Base-by-base conservation (phyloP, 2,329 filamentous ascomycete species). In the Sarocladium kiliense region DNA sequence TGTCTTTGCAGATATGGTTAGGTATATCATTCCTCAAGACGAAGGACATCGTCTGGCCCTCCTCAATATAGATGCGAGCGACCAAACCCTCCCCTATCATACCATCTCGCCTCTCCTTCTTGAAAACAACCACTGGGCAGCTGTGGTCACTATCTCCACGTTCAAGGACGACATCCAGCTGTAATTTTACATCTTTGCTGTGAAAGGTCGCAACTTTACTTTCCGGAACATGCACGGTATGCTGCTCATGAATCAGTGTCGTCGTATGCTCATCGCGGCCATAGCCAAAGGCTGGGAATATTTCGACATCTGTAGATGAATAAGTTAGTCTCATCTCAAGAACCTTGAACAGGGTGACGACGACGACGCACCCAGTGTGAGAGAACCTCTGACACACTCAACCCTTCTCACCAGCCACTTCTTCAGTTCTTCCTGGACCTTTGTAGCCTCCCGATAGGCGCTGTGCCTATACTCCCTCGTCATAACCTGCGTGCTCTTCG, bases 231-330 rank as follows among this genome's bases (percentile, higher is more conserved):
- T 69, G 66, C 1, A 74, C 65, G 2, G 71, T 68, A 47, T 77
- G 72, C 11, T 68, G 64, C 0, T 71, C 66, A 57, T 77, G 73
- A 10, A 78, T 64, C 25, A 88, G 75, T 2, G 79, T 79, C 3
- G 82, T 86, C 2, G 70, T 78, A 64, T 91, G 87, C 1, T 74
- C 59, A 45, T 85, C 82, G 50, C 76, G 75, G 3, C 85, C 87
- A 64, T 91, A 91, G 60, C 85, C 81, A 65, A 89, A 88, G 1
- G 85, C 82, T 1, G 88, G 88, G 60, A 89, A 89, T 12, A 91
- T 74, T 60, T 90, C 85, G 9, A 91, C 74, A 47, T 88, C 81
- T 77, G 56, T 7, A 55, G 3, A 14, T 32, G 44, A 37, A 54
- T 61, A 47, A 59, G 32, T n/a, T n/a, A n/a, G n/a, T n/a, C n/a